Base-by-base conservation (phyloP, 2,329 filamentous ascomycete genomes). In the Stemphylium vesicarium region DNA sequence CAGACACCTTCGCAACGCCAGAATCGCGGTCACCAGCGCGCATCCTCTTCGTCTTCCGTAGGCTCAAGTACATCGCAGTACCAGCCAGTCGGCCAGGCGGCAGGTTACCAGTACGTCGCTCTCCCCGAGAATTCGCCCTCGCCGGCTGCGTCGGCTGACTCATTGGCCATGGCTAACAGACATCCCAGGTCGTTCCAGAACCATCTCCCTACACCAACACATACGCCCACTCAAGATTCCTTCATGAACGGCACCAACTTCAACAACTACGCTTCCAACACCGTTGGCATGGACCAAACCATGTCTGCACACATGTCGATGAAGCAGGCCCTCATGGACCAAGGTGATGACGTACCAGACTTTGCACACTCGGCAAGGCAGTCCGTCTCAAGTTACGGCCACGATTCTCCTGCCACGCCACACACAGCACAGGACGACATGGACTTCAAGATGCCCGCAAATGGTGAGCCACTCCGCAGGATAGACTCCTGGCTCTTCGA, bases 371-470 rank as follows among this genome's bases (percentile, higher is more conserved):
- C 84, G 31, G 81, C 82, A 39, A 77, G 83, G 50, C 81, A 82
- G 51, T 86, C 84, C 3, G 84, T 85, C 54, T 87, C 85, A 2
- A 86, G 82, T 52, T 78, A 82, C 72, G 85, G 83, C 62, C 82
- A 84, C 63, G 82, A 86, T 64, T 87, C 84, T 29, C 85, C 84
- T 9, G 82, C 83, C 38, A 88, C 85, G 50, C 84, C 85, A n/a
- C 82, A 84, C 62, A 84, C 79, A 22, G 79, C 75, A 48, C 80
- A 84, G 50, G 80, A 82, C 47, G 83, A 86, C 44, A 74, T 78
- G 57, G 80, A 85, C 47, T 80, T 79, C 60, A 84, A 80, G 65
- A 75, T 81, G 61, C 77, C 79, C 59, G 76, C 79, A 49, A 77
- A 77, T 82, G 84, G 84, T 86, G 80, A 85, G 84, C 78, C 57